Percentiles rank a stretch among this genome's conserved stretches.
Evolutionary conservation across 768 basidiomycete species (phyloP).

Genomic region (Suillus brevipes): DNA sequence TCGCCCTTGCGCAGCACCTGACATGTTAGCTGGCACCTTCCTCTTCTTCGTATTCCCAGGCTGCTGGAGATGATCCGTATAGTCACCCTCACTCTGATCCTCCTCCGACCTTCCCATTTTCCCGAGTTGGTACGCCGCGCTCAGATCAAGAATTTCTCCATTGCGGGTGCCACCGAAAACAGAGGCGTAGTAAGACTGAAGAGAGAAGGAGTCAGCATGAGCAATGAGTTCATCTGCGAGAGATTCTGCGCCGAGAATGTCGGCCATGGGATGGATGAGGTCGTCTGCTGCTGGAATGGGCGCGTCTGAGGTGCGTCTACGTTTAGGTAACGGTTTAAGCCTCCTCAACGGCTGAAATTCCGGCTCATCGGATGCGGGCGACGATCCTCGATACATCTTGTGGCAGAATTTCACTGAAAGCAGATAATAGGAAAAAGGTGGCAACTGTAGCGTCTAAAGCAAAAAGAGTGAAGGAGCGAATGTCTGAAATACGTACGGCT

Average conservation of each 20-base stretch:
- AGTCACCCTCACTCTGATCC: conserved; percentile 59
- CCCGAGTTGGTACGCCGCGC: conserved; percentile 26
- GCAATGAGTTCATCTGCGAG: conserved; percentile 59
- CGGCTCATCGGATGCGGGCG: conserved; percentile 64
- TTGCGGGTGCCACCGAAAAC: conserved; percentile 40
- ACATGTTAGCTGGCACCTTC: conserved; percentile 72
- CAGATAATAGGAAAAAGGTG: conserved; percentile 16
- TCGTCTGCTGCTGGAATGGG: conserved; percentile 27
- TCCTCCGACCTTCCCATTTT: conserved; percentile 44
- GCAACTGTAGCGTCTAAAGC: conserved; percentile 16
- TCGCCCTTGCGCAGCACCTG: conserved; percentile 41
- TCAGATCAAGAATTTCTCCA: conserved; percentile 26
- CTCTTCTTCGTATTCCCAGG: conserved; percentile 87
- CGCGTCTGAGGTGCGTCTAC: conserved; percentile 54
- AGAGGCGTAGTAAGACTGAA: conserved; percentile 67
- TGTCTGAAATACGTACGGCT: conserved; percentile 6
- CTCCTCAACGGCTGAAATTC: conserved; percentile 63
- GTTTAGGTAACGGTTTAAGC: conserved; percentile 79
- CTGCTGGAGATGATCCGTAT: conserved; percentile 68
- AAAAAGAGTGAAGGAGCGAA: conserved; percentile 24
- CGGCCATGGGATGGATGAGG: conserved; percentile 32
- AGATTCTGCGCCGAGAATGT: conserved; percentile 43
- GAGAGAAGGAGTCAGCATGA: conserved; percentile 55
- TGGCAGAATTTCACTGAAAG: conserved; percentile 7
- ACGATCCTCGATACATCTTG: conserved; percentile 54